phyloP scores from a whole-genome alignment of 495 filamentous ascomycete species.

The Eremomyces bilateralis region DNA sequence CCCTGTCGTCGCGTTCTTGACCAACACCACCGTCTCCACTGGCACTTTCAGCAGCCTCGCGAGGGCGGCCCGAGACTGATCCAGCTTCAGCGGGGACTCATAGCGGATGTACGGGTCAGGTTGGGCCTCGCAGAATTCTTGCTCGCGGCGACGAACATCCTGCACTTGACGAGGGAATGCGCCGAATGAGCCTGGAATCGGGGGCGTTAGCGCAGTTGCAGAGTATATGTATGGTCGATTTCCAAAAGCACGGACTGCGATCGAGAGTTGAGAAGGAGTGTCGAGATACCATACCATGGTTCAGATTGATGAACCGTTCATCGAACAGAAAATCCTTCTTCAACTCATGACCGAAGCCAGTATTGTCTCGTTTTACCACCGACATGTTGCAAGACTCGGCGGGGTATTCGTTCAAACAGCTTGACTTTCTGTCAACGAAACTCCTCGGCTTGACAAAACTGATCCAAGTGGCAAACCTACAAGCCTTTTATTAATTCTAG shows the following conservation, averaged over 20 bases:
- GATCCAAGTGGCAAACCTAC: no score
- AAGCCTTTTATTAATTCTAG: no score
- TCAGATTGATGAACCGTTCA: slow-evolving; percentile 46
- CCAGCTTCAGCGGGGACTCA: slow-evolving; percentile 33
- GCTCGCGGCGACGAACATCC: slow-evolving; percentile 30
- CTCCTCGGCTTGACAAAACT: no score
- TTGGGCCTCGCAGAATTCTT: slow-evolving; percentile 35
- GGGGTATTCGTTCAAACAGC: no score
- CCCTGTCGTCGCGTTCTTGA: slow-evolving; percentile 63
- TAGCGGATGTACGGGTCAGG: slow-evolving; percentile 59
- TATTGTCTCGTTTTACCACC: no score
- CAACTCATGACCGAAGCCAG: slow-evolving; percentile 34
- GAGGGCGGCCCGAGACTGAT: slow-evolving; percentile 38
- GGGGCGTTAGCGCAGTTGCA: no score
- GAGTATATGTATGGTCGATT: no score
- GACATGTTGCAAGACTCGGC: no score
- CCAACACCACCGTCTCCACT: slow-evolving; percentile 43
- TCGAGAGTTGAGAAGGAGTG: no score
- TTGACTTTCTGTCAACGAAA: no score
- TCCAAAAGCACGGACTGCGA: no score
- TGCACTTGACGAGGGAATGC: slow-evolving; percentile 42
- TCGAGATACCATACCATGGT: slow-evolving; percentile 41
- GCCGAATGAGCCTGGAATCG: slow-evolving; percentile 77
- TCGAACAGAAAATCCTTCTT: slow-evolving; percentile 52
- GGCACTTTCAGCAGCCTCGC: slow-evolving; percentile 41